Evolutionary conservation across 108 stramenopile genomes (phyloP).

Genomic region (Asterionellopsis glacialis): DNA sequence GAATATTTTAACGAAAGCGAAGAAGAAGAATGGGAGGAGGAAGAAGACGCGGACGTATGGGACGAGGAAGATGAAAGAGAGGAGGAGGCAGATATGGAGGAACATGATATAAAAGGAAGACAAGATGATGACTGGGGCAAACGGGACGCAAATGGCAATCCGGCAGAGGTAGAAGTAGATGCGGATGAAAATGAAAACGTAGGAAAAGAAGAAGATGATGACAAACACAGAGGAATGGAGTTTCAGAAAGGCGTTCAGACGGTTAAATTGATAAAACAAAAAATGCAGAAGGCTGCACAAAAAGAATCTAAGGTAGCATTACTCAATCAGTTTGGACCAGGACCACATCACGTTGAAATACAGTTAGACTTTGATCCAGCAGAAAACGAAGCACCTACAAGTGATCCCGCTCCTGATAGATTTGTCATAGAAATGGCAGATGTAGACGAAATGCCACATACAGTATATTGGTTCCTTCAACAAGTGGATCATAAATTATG

Average conservation of each 20-base stretch:
- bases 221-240: too few species aligned
- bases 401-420: slow-evolving; percentile 22
- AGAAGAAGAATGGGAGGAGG: slow-evolving; percentile 49
- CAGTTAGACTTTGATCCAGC: slow-evolving; percentile 40
- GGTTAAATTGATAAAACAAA: too few species aligned
- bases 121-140: too few species aligned
- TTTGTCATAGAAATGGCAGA: slow-evolving; percentile 69
- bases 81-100: slow-evolving; percentile 25
- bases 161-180: too few species aligned
- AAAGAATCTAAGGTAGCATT: too few species aligned
- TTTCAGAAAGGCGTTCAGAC: too few species aligned
- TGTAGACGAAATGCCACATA: slow-evolving; percentile 71
- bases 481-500: slow-evolving; percentile 73
- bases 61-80: slow-evolving; percentile 32
- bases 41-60: slow-evolving; percentile 26
- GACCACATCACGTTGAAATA: slow-evolving; percentile 69
- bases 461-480: slow-evolving; percentile 74
- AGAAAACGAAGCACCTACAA: slow-evolving; percentile 6
- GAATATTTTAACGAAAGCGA: slow-evolving; percentile 80
- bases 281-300: too few species aligned
- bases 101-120: too few species aligned
- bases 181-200: too few species aligned
- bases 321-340: slow-evolving; percentile 77
- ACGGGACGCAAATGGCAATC: too few species aligned
- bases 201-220: too few species aligned